These are phyloP conservation scores for Heritiera fomes DNA, from an alignment of 345 rosid species.

Conservation along the genomic window DNA sequence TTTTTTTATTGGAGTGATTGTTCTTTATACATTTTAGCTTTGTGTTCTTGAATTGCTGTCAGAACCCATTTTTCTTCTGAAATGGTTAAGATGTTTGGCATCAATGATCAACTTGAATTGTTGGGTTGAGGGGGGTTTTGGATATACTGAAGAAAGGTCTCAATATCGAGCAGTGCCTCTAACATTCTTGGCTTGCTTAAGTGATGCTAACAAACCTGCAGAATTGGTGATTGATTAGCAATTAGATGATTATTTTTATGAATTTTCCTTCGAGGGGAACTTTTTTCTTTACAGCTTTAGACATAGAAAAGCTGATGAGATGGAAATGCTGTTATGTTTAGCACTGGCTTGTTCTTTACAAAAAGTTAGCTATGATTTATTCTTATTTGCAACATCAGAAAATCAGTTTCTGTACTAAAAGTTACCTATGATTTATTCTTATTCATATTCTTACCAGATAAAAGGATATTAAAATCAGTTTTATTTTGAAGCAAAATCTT, in stretches of 20 bases:
- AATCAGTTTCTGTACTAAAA: too few relatives aligned
- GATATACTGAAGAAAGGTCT: not conserved
- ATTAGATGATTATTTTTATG: not conserved
- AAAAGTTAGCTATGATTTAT: too few relatives aligned
- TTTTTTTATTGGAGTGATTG: not conserved
- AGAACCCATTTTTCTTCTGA: not conserved
- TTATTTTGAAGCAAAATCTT: not conserved
- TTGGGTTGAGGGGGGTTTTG: not conserved
- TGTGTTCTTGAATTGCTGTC: not conserved
- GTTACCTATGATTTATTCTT: too few relatives aligned
- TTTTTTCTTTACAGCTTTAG: not conserved
- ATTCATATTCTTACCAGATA: not conserved
- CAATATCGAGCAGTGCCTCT: not conserved
- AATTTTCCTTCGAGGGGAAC: not conserved
- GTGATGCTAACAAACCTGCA: not conserved
- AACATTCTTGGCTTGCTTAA: not conserved
- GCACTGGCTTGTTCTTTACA: too few relatives aligned
- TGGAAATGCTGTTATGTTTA: not conserved
- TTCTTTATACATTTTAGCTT: not conserved
- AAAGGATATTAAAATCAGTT: not conserved
- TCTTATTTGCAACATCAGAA: too few relatives aligned
- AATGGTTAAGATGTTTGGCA: not conserved
- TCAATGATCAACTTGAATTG: not conserved
- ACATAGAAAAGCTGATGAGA: not conserved
- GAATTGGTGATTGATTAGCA: constrained; percentile 1